Percentiles rank a stretch among this genome's conserved stretches.
These are phyloP conservation scores for Fusarium temperatum DNA, from an alignment of 2,329 filamentous ascomycete genomes.

Conservation along the genomic window DNA sequence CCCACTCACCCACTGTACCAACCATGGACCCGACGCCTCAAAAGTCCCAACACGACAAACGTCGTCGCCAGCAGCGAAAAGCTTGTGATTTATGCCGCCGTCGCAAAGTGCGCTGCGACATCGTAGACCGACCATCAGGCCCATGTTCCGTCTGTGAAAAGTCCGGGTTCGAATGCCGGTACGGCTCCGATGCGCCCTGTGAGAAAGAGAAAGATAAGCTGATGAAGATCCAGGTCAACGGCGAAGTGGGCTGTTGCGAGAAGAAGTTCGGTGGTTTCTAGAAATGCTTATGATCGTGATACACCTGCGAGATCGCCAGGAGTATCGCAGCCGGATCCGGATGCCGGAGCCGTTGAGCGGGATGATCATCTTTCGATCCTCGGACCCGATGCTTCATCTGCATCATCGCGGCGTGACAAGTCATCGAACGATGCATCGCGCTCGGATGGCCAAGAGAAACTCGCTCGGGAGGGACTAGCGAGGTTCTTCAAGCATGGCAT, in stretches of 20 bases:
- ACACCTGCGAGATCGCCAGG: neutral
- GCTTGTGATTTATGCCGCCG: constrained; percentile 40
- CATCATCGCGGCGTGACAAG: neutral
- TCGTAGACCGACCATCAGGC: constrained; percentile 23
- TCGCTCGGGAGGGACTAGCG: constrained; percentile 34
- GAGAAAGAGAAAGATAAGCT: neutral
- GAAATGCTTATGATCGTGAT: neutral
- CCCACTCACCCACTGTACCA: neutral
- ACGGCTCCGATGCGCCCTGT: constrained; percentile 15
- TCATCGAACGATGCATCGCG: neutral
- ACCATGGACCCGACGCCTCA: constrained; percentile 12
- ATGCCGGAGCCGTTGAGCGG: constrained; percentile 12
- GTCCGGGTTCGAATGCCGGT: constrained; percentile 40
- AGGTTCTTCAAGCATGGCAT: constrained; percentile 41
- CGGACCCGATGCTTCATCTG: constrained; percentile 2
- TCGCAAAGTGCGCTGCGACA: constrained; percentile 40
- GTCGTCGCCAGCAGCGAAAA: constrained; percentile 45
- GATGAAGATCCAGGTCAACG: constrained; percentile 23
- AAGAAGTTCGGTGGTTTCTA: constrained; percentile 10
- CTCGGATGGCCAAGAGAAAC: constrained; percentile 34
- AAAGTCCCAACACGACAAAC: constrained; percentile 4
- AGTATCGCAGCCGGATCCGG: constrained; percentile 16
- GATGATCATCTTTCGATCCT: neutral
- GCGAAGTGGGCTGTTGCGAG: constrained; percentile 36
- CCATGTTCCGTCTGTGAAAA: constrained; percentile 40